Evolutionary conservation across 2,329 filamentous ascomycete genomes (phyloP), one percentile per base, ranked within the genome.

Genomic region (Nannizziopsis arthrosporioides): DNA sequence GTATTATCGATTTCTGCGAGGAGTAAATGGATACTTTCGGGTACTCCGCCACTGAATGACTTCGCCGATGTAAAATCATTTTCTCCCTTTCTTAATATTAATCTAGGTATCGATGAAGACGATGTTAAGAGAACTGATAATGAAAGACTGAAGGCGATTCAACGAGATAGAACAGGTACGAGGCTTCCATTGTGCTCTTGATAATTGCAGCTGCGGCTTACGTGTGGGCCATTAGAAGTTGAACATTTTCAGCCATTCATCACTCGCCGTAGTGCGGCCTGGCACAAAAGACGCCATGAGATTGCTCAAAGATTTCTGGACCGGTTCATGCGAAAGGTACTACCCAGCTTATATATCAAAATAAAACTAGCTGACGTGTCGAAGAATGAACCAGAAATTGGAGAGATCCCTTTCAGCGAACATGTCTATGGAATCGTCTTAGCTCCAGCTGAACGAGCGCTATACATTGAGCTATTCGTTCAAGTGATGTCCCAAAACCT

Each of bases 1-100:
- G 61, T 78, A 4, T 63, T 69, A 5, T 64, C 63, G 0, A 56
- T 81, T 1, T 57, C 68, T 19, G 71, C 75, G 9, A 64, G 69
- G 37, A 76, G 73, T 36, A 72, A 71, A 47, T 83, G 80, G 79
- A 67, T 80, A 5, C 63, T 84, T 1, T 83, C 79, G 0, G 80
- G 76, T 2, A 84, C 80, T 1, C 80, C 80, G 1, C 68, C 71
- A 0, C 57, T 82, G 2, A 68, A 69, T 4, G 73, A 76, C 47
- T 80, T 80, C 55, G 69, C 72, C 1, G 76, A 81, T 52, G 66
- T 83, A 7, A 76, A 80, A 44, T 70, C 69, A 12, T 77, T 82
- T 49, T 77, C 77, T 0, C 64, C 63, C 1, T 71, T 81, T 12
- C 58, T 84, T 1, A 71, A 73, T 1, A 62, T 80, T 17, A 68